Evolutionary conservation across 2,329 filamentous ascomycete species (phyloP), one percentile per base, ranked within the genome.

Genomic region (Calonectria pseudoturangicola): DNA sequence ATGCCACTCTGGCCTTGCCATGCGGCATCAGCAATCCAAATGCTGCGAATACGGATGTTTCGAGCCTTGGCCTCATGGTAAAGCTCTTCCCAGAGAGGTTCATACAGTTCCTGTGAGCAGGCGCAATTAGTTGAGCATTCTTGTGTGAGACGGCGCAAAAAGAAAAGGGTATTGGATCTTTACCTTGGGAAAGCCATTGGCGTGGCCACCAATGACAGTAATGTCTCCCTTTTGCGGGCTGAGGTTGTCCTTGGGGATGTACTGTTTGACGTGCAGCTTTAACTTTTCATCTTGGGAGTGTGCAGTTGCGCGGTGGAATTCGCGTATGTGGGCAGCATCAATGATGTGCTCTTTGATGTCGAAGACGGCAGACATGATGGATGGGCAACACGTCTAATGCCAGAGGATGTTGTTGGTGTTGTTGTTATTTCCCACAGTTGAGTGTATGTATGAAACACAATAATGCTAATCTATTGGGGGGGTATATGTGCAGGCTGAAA

Each of bases 141-240:
- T 16, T 4, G 13, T 36, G 18, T 7, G 70, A 63, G 33, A 30
- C 63, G 51, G n/a, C 39, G 36, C 33, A 16, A 60, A 41, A n/a
- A 10, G 8, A 5, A 3, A 9, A 6, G 30, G 5, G 5, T 33
- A 10, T 13, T 8, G 1, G 5, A 8, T 45, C 10, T 5, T 18
- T 83, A 94, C 94, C 89, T 98, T 98, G 13, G 95, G 94, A 77
- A 98, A 98, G 13, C 93, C 96, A 86, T 98, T 98, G 63, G 95
- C 96, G 85, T 98, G 96, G 5, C 93, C 93, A 13, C 90, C 95
- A 68, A 98, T 92, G 71, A 98, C 92, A 25, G 95, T 98, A 10
- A 98, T 86, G 83, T 97, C 94, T 41, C 94, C 94, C 1, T 91
- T 90, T 74, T 91, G 88, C 0, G 95, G 93, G 28, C 86, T 84